These are phyloP conservation scores for Datura wrightii DNA, from an alignment of 257 asterid species.

Conservation along the genomic window DNA sequence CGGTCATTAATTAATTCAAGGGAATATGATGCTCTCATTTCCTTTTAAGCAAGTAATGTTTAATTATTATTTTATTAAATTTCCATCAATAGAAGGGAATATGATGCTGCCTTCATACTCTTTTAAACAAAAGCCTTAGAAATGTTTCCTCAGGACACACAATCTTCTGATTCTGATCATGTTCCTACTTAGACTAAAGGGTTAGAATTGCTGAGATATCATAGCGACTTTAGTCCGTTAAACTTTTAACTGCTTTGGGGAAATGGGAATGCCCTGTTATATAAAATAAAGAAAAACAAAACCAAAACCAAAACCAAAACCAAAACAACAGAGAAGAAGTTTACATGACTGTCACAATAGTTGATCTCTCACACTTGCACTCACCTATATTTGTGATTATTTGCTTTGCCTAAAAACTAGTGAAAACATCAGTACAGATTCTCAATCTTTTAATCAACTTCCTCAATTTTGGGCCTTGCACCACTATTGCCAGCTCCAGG, in stretches of 20 bases:
- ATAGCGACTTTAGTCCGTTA: too few relatives aligned
- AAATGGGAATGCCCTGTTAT: too few relatives aligned
- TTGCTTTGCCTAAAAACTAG: not conserved
- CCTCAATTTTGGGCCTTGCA: conserved; percentile 20
- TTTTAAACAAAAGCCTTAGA: not conserved
- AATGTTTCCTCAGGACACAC: not conserved
- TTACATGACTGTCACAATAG: not conserved
- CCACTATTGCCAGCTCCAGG: not conserved
- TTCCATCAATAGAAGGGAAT: not conserved
- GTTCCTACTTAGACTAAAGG: too few relatives aligned
- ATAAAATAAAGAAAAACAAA: too few relatives aligned
- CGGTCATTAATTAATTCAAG: not conserved
- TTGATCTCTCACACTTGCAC: not conserved
- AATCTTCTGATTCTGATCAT: too few relatives aligned
- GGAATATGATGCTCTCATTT: not conserved
- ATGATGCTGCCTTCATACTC: not conserved
- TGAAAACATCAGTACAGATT: not conserved
- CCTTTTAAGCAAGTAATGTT: not conserved
- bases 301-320: too few relatives aligned
- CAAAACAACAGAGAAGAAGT: too few relatives aligned
- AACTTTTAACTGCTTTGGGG: too few relatives aligned
- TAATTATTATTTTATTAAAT: not conserved
- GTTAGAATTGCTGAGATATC: too few relatives aligned
- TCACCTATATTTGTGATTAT: not conserved
- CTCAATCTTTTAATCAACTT: not conserved